Evolutionary conservation across 2,329 filamentous ascomycete genomes (phyloP), one percentile per base, ranked within the genome.

Genomic region (Pyrenochaeta sp.): DNA sequence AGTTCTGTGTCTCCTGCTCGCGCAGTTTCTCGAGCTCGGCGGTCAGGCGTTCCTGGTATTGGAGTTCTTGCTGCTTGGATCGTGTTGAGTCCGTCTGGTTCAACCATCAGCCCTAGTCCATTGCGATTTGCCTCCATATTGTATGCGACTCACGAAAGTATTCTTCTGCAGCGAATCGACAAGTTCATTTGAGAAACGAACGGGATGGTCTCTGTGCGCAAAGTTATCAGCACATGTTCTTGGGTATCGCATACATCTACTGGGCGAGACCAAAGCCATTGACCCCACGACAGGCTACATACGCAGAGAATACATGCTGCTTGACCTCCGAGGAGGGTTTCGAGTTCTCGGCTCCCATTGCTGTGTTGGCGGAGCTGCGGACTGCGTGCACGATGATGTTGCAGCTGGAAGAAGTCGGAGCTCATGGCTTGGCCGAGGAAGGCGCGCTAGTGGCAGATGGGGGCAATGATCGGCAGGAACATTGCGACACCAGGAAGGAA

Each of bases 31-130:
- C 88, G 66, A 98, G 91, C 81, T 97, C 93, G 71, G 88, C 85
- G 72, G 90, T 88, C 60, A 97, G 92, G 79, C 94, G 93, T 75
- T 87, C 83, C 82, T 97, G 93, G 78, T 97, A 89, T 72, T 94
- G 90, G 64, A 95, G 88, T 81, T 98, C 94, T 78, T 92, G 82
- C 73, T 89, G 84, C 80, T 91, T 91, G 72, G 90, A 86, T 76
- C 94, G 93, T 65, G 92, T 93, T 59, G 89, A 88, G 82, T 98
- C 93, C 80, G 91, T 94, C 94, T 98, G 36, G 30, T 50, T 24
- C 46, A 34, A 39, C 49, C 48, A 49, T 68, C 59, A 57, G 64
- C 32, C 36, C 47, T 25, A 49, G 40, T 45, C 12, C 48, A 45
- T 39, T 24, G 24, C 22, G 9, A 25, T 37, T n/a, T 47, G 34